Base-by-base conservation (phyloP, 331 rosid genomes). In the Pyracantha coccinea region DNA sequence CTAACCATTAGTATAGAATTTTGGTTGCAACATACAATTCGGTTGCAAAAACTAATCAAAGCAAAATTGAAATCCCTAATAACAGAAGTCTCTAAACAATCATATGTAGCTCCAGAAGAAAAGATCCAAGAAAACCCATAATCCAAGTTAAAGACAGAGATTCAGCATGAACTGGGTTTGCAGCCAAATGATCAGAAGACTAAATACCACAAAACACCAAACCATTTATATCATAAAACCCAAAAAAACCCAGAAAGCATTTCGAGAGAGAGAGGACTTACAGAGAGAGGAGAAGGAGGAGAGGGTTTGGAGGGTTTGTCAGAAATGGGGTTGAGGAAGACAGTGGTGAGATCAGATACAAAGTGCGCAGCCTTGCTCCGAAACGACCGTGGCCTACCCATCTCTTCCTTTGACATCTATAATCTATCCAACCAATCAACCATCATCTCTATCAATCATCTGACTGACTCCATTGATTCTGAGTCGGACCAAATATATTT, bases 261-360 rank as follows among this genome's bases (percentile, higher is more conserved):
- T 50, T 62, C 20, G n/a, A 69, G 62, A 71, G 66, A 77, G 25
- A 67, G 78, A 77, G 66, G 67, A 84, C 92, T 83, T 79, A 94
- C 98, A 55, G 87, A 17, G 73, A 78, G 78, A 68, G 67, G 80
- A 72, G 72, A 81, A 35, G 78, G 72, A 47, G 74, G 57, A 17
- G 79, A 81, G 55, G 85, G 71, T 27, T 76, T 81, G 27, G 89
- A 83, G 77, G 97, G 86, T 78, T 85, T 89, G 59, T 94, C 19
- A 47, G 54, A 16, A 5, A 15, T 47, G 54, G 19, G 54, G 54
- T 47, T 47, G 54, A 47, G 54, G n/a, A 47, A 47, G 54, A 16
- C n/a, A 47, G 54, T 89, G 77, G 97, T 87, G 81, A 93, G 80
- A 82, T 93, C 97, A 71, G 98, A 89, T 23, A 94, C 97, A 33